Percentiles rank a stretch among this genome's conserved stretches.
Evolutionary conservation across 2,329 filamentous ascomycete species (phyloP).

Genomic region (Nannizzia gypsea): DNA sequence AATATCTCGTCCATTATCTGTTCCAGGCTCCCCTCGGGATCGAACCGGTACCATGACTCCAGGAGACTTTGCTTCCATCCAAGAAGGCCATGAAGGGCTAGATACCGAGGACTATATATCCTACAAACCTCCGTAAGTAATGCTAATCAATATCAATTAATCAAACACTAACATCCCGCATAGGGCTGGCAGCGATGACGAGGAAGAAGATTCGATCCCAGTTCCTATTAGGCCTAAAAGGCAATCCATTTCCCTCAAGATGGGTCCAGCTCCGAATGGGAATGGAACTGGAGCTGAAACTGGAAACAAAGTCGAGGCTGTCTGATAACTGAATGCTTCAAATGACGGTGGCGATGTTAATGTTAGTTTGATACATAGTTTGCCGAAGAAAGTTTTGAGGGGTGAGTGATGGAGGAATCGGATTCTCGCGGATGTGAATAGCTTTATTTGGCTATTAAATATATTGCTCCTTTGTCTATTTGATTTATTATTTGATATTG

Average conservation of each 20-base stretch:
- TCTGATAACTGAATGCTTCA: background rate
- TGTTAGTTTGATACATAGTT: background rate
- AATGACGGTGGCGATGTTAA: background rate
- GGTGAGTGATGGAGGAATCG: background rate
- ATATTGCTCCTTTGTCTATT: background rate
- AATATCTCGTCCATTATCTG: conserved; percentile 86
- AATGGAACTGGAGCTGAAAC: background rate
- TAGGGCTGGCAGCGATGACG: conserved; percentile 62
- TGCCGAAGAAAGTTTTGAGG: background rate
- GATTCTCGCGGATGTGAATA: background rate
- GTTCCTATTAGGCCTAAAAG: conserved; percentile 49
- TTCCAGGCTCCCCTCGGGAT: conserved; percentile 84
- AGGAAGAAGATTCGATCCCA: conserved; percentile 69
- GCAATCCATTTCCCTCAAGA: conserved; percentile 23
- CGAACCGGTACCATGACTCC: conserved; percentile 97
- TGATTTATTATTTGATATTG: background rate
- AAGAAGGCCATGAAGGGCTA: conserved; percentile 85
- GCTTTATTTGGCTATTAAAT: background rate
- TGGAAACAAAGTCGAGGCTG: too few species aligned
- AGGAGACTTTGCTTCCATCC: conserved; percentile 90
- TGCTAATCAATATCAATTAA: background rate
- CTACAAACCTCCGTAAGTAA: conserved; percentile 91
- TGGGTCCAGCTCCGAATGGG: conserved; percentile 5
- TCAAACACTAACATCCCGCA: conserved; percentile 21
- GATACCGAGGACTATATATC: conserved; percentile 96